phyloP scores from a whole-genome alignment of 2,329 filamentous ascomycete species.

The Metarhizium rileyi region DNA sequence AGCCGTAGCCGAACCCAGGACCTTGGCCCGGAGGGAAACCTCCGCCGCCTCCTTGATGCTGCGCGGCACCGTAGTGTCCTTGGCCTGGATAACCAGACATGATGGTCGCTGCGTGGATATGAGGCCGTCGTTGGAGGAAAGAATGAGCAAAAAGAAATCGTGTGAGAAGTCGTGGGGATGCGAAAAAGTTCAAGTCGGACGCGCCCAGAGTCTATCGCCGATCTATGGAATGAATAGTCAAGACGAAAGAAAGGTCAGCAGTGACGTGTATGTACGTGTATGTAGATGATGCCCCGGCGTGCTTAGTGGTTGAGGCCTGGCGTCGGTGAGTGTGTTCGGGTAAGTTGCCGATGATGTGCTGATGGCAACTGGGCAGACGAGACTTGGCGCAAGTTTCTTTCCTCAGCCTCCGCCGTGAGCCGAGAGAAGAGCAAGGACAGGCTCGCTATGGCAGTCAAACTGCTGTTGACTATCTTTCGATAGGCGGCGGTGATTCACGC shows the following conservation, averaged over 20 bases:
- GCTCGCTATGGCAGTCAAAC: not conserved
- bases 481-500: not conserved
- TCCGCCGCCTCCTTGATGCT: conserved; percentile 20
- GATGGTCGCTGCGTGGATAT: not conserved
- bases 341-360: not conserved
- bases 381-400: no score
- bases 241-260: not conserved
- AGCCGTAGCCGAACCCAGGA: conserved; percentile 20
- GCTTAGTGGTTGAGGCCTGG: not conserved
- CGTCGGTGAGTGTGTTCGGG: no score
- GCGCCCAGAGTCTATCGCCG: no score
- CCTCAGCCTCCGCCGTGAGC: not conserved
- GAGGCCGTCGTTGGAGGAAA: not conserved
- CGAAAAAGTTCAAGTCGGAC: not conserved
- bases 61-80: conserved; percentile 26
- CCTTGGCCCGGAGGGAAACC: conserved; percentile 14
- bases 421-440: not conserved
- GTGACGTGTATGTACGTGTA: not conserved
- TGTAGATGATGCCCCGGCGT: not conserved
- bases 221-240: no score
- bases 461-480: not conserved
- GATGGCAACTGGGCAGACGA: no score
- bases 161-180: not conserved
- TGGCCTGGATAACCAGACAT: conserved; percentile 34
- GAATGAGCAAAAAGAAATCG: not conserved